These are phyloP conservation scores for Entomortierella parvispora DNA, from an alignment of 192 early-diverging fungal genomes.

Conservation along the genomic window DNA sequence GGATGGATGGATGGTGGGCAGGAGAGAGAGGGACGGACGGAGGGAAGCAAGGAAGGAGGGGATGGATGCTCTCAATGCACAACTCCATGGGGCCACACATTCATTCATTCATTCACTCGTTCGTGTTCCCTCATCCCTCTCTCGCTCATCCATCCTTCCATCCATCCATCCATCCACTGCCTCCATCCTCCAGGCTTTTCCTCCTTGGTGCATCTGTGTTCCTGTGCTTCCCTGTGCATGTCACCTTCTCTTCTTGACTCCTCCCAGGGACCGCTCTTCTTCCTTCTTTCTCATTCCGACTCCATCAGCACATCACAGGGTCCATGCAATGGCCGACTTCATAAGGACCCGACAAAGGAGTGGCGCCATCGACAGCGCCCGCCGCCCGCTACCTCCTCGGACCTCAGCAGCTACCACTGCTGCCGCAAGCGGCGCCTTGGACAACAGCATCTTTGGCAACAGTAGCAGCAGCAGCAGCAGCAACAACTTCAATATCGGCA, in stretches of 20 bases:
- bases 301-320: neutral
- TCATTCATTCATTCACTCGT: constrained; percentile 3
- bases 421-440: neutral
- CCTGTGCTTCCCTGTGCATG: too few species aligned
- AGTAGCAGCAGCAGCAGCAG: neutral
- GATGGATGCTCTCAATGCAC: constrained; percentile 13
- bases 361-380: constrained; percentile 17
- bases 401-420: neutral
- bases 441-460: neutral
- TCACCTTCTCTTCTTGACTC: neutral
- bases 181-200: neutral
- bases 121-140: constrained; percentile 2
- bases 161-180: neutral
- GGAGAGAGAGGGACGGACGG: neutral
- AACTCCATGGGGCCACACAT: too few species aligned
- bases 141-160: neutral
- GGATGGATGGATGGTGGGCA: too few species aligned
- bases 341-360: constrained; percentile 33
- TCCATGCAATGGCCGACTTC: constrained; percentile 11
- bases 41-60: neutral
- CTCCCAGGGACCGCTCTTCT: neutral
- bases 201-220: neutral
- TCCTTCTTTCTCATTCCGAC: neutral
- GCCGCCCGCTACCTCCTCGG: neutral
- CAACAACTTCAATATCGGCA: neutral